A percentile compares a stretch with the other conserved stretches of the same genome.
Evolutionary conservation across 257 asterid species (phyloP).

Genomic region (Solanum raphanifolium): DNA sequence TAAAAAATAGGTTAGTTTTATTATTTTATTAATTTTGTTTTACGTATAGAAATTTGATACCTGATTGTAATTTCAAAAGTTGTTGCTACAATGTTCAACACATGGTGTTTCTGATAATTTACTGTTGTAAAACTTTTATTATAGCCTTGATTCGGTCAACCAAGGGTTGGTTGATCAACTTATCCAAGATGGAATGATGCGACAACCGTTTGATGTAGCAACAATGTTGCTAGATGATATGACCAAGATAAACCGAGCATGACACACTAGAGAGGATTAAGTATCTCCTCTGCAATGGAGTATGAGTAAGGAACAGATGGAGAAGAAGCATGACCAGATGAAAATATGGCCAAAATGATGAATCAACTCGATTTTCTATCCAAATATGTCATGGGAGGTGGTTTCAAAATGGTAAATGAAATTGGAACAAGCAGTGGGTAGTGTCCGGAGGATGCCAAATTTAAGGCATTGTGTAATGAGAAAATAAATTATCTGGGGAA

Average conservation of each 20-base stretch:
- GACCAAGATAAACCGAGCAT: neutral
- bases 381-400: neutral
- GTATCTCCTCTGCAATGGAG: neutral
- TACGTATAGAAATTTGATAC: neutral
- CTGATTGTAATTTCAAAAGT: neutral
- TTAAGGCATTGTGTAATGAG: too few relatives aligned
- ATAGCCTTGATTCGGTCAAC: neutral
- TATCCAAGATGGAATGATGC: neutral
- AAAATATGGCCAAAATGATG: neutral
- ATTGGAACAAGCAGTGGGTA: neutral
- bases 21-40: too few relatives aligned
- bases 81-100: neutral
- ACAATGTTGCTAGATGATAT: neutral
- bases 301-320: neutral
- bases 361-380: neutral
- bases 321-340: neutral
- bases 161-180: neutral
- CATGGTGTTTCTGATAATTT: neutral
- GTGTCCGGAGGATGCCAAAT: neutral
- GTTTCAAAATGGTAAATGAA: neutral
- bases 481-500: too few relatives aligned
- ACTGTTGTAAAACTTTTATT: neutral
- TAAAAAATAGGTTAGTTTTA: neutral
- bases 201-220: neutral
- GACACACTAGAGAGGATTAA: neutral